Evolutionary conservation across 1,139 yeast genomes (phyloP).

Genomic region (Yamadazyma jaroonii): DNA sequence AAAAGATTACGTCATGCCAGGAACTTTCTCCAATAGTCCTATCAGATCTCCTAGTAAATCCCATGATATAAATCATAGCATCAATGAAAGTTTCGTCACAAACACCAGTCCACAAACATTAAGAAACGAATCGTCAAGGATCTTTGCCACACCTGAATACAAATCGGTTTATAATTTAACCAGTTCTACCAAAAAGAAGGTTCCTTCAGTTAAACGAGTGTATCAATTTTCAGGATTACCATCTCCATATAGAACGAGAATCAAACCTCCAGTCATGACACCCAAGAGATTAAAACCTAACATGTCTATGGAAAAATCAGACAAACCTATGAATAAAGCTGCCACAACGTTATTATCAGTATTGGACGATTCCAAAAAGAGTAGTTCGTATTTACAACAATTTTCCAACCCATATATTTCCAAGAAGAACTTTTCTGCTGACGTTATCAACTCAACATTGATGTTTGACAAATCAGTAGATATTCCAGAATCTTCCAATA

Average conservation of each 20-base stretch:
- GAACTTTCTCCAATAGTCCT: constrained; percentile 12
- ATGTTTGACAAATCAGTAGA: constrained; percentile 29
- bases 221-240: constrained; percentile 65
- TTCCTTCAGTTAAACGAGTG: constrained; percentile 43
- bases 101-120: constrained; percentile 7
- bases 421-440: constrained; percentile 26
- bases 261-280: constrained; percentile 24
- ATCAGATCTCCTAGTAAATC: background rate
- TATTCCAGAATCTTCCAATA: constrained; percentile 13
- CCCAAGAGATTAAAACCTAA: constrained; percentile 8
- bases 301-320: constrained; percentile 1
- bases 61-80: background rate
- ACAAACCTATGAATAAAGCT: constrained; percentile 51
- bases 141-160: constrained; percentile 39
- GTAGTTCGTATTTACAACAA: constrained; percentile 20
- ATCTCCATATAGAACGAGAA: constrained; percentile 59
- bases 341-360: constrained; percentile 66
- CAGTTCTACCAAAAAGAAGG: constrained; percentile 21
- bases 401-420: constrained; percentile 50
- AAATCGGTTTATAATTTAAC: constrained; percentile 28
- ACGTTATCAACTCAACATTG: constrained; percentile 36
- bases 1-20: constrained; percentile 15
- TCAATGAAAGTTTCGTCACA: constrained; percentile 8
- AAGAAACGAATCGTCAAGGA: constrained; percentile 8
- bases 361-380: constrained; percentile 40